These are phyloP conservation scores for Candida sphagnicola DNA, from an alignment of 805 yeast species.

Conservation along the genomic window DNA sequence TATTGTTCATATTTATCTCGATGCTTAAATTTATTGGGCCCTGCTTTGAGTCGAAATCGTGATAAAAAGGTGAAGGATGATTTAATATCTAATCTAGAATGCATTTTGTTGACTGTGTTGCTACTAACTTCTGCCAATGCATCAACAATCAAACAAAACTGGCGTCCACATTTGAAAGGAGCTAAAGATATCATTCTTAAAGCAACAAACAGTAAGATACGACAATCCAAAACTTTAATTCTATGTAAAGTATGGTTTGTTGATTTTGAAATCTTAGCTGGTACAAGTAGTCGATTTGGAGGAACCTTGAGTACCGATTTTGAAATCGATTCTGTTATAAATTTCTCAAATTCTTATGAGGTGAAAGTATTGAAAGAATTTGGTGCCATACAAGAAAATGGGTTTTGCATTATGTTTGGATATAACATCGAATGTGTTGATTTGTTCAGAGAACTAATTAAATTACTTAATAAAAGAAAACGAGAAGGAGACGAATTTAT, in stretches of 20 bases:
- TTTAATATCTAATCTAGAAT: conserved; percentile 48
- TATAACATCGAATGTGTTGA: conserved; percentile 38
- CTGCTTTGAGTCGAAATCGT: conserved; percentile 26
- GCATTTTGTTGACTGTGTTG: conserved; percentile 61
- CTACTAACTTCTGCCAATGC: conserved; percentile 62
- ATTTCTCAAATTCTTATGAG: conserved; percentile 24
- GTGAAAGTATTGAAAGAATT: conserved; percentile 30
- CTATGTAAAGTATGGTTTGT: conserved; percentile 59
- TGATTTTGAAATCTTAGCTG: conserved; percentile 54
- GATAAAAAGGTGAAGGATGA: conserved; percentile 10
- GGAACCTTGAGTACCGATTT: conserved; percentile 50
- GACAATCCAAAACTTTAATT: conserved; percentile 37
- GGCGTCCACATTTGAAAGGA: conserved; percentile 64
- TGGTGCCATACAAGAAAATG: conserved; percentile 39
- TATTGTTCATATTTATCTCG: conserved; percentile 60
- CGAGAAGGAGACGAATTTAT: conserved; percentile 6
- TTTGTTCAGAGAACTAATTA: conserved; percentile 37
- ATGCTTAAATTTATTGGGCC: conserved; percentile 56
- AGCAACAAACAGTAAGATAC: conserved; percentile 18
- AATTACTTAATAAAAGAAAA: conserved; percentile 27
- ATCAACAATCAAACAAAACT: conserved; percentile 46
- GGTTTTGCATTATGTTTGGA: conserved; percentile 48
- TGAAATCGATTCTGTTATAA: conserved; percentile 37
- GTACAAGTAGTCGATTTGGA: conserved; percentile 50
- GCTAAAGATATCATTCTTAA: conserved; percentile 59